These are phyloP conservation scores for Thuidium tamariscinum DNA, from an alignment of 225 moss, liverwort and hornwort species.

Conservation along the genomic window DNA sequence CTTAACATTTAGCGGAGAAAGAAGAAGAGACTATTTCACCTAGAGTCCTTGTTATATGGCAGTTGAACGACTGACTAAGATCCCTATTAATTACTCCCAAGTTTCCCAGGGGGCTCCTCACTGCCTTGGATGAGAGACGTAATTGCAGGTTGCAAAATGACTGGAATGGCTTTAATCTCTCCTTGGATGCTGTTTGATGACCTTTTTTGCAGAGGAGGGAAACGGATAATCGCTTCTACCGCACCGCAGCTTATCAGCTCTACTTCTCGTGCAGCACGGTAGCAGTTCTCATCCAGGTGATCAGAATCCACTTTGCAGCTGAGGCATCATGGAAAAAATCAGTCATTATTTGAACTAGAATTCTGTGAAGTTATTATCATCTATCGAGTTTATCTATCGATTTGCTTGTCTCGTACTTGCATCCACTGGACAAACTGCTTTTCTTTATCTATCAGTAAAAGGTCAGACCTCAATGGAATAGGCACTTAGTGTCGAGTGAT, in stretches of 20 bases:
- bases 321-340: background rate
- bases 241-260: constrained; percentile 61
- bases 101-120: background rate
- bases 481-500: background rate
- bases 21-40: background rate
- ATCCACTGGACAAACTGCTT: background rate
- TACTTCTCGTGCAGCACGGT: constrained; percentile 74
- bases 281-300: constrained; percentile 71
- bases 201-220: constrained; percentile 52
- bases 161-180: background rate
- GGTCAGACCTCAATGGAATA: background rate
- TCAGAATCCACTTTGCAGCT: background rate
- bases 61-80: background rate
- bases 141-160: background rate
- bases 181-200: background rate
- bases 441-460: background rate
- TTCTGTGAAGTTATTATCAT: background rate
- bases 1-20: background rate
- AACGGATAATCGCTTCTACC: constrained; percentile 54
- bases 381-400: background rate
- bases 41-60: background rate
- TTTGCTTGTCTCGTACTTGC: background rate
- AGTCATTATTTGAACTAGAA: background rate
- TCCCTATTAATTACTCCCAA: background rate
- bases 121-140: background rate